Conservation (phyloP, 2,329 filamentous ascomycete species). For the Hypoxylon sp. region DNA sequence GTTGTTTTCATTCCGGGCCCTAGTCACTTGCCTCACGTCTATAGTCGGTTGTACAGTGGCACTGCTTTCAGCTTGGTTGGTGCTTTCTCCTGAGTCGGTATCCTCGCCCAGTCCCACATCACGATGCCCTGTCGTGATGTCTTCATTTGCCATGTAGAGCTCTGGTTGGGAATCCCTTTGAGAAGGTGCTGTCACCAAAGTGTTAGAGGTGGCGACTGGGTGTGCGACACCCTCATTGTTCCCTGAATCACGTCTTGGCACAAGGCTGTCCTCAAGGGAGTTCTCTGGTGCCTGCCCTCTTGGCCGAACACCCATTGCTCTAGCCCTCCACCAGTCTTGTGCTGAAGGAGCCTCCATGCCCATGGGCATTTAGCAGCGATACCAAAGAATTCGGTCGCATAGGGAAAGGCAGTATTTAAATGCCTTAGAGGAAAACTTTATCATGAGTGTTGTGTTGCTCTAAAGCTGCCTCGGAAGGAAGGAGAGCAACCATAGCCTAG, state of each 20-base stretch:
- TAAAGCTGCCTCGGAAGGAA: neutral
- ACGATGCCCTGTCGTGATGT: neutral
- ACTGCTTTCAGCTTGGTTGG: neutral
- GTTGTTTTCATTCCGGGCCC: neutral
- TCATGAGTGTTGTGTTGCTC: neutral
- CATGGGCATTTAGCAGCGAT: neutral
- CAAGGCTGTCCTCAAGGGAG: neutral
- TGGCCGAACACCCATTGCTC: neutral
- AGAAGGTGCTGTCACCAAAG: neutral
- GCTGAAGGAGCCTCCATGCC: neutral
- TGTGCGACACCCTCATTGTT: neutral
- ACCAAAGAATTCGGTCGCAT: neutral
- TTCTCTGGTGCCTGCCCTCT: neutral
- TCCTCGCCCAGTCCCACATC: neutral
- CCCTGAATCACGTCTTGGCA: neutral
- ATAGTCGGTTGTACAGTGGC: neutral
- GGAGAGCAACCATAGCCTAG: neutral
- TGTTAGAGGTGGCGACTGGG: neutral
- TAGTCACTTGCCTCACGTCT: neutral
- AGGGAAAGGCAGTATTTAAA: too few relatives aligned
- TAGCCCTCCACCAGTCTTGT: neutral
- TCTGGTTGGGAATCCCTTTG: neutral
- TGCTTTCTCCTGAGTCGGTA: neutral
- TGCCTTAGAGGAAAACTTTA: neutral
- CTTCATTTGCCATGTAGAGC: neutral